Base-by-base conservation (phyloP, 1,139 yeast species). In the Waltiozyma sp. region DNA sequence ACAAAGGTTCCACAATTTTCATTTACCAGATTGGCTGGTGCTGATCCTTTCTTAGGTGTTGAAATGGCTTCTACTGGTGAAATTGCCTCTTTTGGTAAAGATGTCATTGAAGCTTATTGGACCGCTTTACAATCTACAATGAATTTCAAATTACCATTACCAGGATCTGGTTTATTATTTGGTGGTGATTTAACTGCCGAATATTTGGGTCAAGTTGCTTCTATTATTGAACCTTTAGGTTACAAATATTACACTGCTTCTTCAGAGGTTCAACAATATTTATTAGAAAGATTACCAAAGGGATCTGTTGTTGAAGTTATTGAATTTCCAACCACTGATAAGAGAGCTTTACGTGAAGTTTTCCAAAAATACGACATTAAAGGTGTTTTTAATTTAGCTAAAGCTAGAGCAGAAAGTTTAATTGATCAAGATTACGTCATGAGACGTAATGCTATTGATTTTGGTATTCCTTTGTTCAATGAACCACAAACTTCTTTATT, bases 11-110 rank as follows among this genome's bases (percentile, higher is more conserved):
- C 98, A 41, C 98, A 91, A 68, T 91, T 91, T 66, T 89, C 97
- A 2, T 91, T 89, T 71, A 88, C 98, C 39, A 83, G 98, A 69
- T 75, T 91, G 58, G 96, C 97, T 14, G 98, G 98, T 52, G 98
- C 98, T 40, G 98, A 91, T 64, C 98, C 98, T 51, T 88, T 85
- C 74, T 74, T 91, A 60, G 98, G 98, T 48, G 98, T 91, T 53
- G 98, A 91, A 70, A 91, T 91, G 98, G 84, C 97, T 7, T 89
- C 97, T 14, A 91, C 98, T 41, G 98, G 98, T 63, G 98, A 91
- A 69, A 83, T 91, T 60, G 98, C 98, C 24, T 85, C 96, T 63
- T 91, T 91, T 61, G 98, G 98, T 57, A 72, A 70, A 51, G 82
- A 87, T 63, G 66, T 82, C 51, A 61, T 75, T 49, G 98, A 91